These are phyloP conservation scores for Fomitopsis pinicola DNA, from an alignment of 1,284 basidiomycete species.

Conservation along the genomic window DNA sequence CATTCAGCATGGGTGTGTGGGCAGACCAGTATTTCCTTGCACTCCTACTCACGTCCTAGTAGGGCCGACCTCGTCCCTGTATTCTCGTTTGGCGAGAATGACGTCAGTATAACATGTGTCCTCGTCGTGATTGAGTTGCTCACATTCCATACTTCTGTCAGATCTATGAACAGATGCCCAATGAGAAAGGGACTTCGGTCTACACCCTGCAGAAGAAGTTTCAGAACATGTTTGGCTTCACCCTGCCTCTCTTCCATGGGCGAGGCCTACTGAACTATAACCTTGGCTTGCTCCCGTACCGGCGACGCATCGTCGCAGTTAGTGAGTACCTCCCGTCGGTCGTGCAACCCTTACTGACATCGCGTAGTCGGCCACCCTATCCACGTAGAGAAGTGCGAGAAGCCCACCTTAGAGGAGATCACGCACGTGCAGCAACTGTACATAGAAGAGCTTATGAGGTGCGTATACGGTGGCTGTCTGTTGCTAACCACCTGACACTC, in stretches of 20 bases:
- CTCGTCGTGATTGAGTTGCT: not conserved
- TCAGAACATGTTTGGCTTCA: conserved; percentile 92
- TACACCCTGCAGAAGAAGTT: conserved; percentile 87
- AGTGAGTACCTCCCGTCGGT: conserved; percentile 49
- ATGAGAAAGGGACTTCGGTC: conserved; percentile 88
- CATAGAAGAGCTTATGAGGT: conserved; percentile 90
- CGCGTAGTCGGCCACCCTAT: conserved; percentile 83
- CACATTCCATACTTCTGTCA: conserved; percentile 26
- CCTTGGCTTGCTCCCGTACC: conserved; percentile 88
- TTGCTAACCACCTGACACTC: not conserved
- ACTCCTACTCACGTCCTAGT: not conserved
- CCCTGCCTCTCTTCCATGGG: conserved; percentile 93
- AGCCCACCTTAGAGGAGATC: conserved; percentile 81
- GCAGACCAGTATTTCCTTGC: not conserved
- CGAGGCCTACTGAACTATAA: conserved; percentile 92
- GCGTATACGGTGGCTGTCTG: conserved; percentile 17
- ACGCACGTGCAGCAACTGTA: conserved; percentile 81
- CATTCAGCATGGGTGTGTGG: conserved; percentile 80
- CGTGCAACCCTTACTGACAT: not conserved
- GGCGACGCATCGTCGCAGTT: conserved; percentile 92
- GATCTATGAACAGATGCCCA: conserved; percentile 96
- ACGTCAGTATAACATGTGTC: conserved; percentile 51
- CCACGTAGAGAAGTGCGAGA: conserved; percentile 70
- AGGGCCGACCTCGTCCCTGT: conserved; percentile 92
- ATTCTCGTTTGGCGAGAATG: conserved; percentile 98